Base-by-base conservation (phyloP, 306 rosid species). In the Nissolia schottii region DNA sequence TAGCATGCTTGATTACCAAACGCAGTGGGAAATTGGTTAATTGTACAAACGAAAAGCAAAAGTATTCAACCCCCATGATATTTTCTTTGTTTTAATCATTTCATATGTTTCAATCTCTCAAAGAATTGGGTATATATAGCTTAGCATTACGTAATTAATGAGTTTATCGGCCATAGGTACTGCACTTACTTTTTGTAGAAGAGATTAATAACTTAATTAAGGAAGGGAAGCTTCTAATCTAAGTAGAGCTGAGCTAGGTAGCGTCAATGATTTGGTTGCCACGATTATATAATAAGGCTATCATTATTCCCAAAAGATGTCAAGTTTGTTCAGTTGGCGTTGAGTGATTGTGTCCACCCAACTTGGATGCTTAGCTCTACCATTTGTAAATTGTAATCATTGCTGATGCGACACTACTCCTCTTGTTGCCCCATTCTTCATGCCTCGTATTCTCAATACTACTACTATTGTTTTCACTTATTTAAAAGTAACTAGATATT, bases 241-340 rank as follows among this genome's bases (percentile, higher is more conserved):
- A 48, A 35, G 11, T 10, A 51, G 61, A 53, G 54, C 69, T 15
- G 3, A 32, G 31, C 14, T 31, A 51, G 38, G 32, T 23, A 13
- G 55, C 55, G 5, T 64, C 56, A 64, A 79, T 64, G 69, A 79
- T 79, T 79, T 72, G 31, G 20, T 35, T 57, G 49, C 49, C 79
- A 65, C 64, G 23, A 4, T 51, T 53, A 53, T 32, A 72, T 64
- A 63, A 71, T 64, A 56, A 58, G 29, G 13, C 50, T 34, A 66
- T 73, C 23, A 79, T 72, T 18, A 16, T 25, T 46, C 35, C n/a
- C 14, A 64, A 20, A 3, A 45, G 6, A 23, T 48, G 31, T 46
- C 27, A 25, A 66, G 64, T 73, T 58, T 49, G 35, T 56, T 64
- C 31, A n/a, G n/a, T 13, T 25, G 40, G 73, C 25, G 32, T 19